These are phyloP conservation scores for Lobulomyces angularis DNA, from an alignment of 192 early-diverging fungal species.

Conservation along the genomic window DNA sequence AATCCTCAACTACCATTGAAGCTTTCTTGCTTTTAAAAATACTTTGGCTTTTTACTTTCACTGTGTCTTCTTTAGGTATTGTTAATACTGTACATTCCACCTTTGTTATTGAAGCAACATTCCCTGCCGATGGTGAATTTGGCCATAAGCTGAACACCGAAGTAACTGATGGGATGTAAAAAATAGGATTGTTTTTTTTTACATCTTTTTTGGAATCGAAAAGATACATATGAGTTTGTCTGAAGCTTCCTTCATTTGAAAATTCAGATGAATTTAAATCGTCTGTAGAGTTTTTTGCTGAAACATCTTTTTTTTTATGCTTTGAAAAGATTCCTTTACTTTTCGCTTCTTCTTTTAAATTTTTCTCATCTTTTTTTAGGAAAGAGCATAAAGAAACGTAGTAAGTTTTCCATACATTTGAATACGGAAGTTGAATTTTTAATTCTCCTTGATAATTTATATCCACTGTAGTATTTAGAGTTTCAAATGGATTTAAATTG, in stretches of 20 bases:
- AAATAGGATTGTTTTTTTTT: slow-evolving; percentile 19
- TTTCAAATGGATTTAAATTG: slow-evolving; percentile 15
- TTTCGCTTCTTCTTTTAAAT: slow-evolving; percentile 8
- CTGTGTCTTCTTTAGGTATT: too few relatives aligned
- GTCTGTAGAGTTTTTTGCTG: slow-evolving; percentile 2
- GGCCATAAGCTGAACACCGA: too few relatives aligned
- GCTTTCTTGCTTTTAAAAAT: too few relatives aligned
- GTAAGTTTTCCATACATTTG: slow-evolving; percentile 16
- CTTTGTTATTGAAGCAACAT: too few relatives aligned
- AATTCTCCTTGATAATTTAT: slow-evolving; percentile 22
- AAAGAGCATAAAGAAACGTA: slow-evolving; percentile 16
- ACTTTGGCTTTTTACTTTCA: too few relatives aligned
- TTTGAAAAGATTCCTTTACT: slow-evolving; percentile 12
- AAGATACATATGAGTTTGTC: slow-evolving; percentile 17
- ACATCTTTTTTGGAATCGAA: slow-evolving; percentile 19
- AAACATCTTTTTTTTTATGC: slow-evolving; percentile 8
- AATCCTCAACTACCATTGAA: too few relatives aligned
- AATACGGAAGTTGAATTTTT: slow-evolving; percentile 17
- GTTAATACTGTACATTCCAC: too few relatives aligned
- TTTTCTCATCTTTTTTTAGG: slow-evolving; percentile 1
- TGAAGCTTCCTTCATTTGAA: too few relatives aligned
- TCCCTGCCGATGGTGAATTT: too few relatives aligned
- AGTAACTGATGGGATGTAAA: too few relatives aligned
- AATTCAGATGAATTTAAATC: too few relatives aligned
- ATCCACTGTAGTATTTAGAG: slow-evolving; percentile 8